A percentile compares a stretch with the other conserved stretches of the same genome.
Evolutionary conservation across 352 stramenopile genomes (phyloP).

Genomic region (Blastocystis sp.): DNA sequence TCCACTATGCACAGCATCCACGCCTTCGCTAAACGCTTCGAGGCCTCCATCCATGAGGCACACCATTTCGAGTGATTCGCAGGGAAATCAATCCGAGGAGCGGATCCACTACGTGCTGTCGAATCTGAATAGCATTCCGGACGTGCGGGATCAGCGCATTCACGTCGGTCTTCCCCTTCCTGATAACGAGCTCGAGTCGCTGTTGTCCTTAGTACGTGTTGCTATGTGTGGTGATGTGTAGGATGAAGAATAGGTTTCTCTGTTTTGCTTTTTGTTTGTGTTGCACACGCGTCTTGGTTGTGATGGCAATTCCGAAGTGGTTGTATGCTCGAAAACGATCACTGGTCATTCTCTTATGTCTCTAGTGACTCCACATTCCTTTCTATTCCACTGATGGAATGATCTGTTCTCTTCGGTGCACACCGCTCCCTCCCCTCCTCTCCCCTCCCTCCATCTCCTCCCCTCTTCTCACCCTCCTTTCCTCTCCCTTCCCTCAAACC

Average conservation of each 20-base stretch:
- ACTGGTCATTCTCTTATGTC: too few species aligned
- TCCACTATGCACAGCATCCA: too few species aligned
- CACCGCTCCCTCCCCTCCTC: too few species aligned
- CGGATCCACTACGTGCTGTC: constrained; percentile 40
- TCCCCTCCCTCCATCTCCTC: too few species aligned
- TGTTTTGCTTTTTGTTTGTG: neutral
- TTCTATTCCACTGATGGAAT: too few species aligned
- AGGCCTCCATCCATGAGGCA: neutral
- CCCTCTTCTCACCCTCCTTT: neutral
- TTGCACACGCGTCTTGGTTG: neutral
- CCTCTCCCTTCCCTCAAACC: neutral
- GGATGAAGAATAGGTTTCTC: constrained; percentile 4
- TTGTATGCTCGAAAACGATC: too few species aligned
- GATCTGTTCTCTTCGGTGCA: too few species aligned
- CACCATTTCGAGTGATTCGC: neutral
- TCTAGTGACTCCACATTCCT: too few species aligned
- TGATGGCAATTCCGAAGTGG: too few species aligned
- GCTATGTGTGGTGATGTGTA: neutral
- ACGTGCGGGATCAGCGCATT: constrained; percentile 27
- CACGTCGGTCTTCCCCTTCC: constrained; percentile 49
- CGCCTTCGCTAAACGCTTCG: too few species aligned
- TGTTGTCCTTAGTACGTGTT: constrained; percentile 1
- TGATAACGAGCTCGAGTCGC: constrained; percentile 33
- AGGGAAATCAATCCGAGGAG: neutral
- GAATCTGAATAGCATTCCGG: constrained; percentile 39